Base-by-base conservation (phyloP, 495 filamentous ascomycete genomes). In the Pyrenula aspistea region DNA sequence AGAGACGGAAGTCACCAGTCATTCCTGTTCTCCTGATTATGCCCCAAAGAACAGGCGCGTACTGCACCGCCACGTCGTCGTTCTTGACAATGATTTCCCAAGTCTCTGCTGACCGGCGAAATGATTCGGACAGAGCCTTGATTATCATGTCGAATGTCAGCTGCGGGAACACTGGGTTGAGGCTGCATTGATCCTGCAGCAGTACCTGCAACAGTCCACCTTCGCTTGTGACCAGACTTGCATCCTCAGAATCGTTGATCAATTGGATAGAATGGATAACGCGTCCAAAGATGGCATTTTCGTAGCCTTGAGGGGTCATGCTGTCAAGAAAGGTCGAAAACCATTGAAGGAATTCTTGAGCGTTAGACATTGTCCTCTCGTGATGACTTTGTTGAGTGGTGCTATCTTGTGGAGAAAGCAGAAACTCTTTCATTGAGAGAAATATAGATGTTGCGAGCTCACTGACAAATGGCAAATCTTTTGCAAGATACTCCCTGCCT, bases 381-480 rank as follows among this genome's bases (percentile, higher is more conserved):
- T 89, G 81, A 60, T 95, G 87, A 55, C 71, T 84, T 61, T 91
- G 84, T 56, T 94, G 87, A 0, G 86, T 87, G 15, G 82, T 85
- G 55, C 78, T 87, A 11, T 81, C 78, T 54, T 86, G 83, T 25
- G 79, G 75, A 11, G 82, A 81, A 25, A 76, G 73, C 53, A 91
- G 73, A 62, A 96, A 84, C n/a, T 79, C 76, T 53, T 81, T 80
- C 15, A 96, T 70, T 0, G 87, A 87, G 1, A 87, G 79, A 1
- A 96, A 70, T 1, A 84, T 84, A 10, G 89, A 86, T 15, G 94
- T 73, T 10, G 85, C 79, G 56, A 87, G 84, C 0, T 89, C 91
- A 48, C 85, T 81, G 52, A 93, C 74, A 62, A 97, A 95, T 1
- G 83, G 80, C 4, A 88, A 86, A 0, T 75, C 72, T 25, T 79